Conservation (phyloP, 2,329 filamentous ascomycete genomes). For the Torrubiellomyces zombiae region DNA sequence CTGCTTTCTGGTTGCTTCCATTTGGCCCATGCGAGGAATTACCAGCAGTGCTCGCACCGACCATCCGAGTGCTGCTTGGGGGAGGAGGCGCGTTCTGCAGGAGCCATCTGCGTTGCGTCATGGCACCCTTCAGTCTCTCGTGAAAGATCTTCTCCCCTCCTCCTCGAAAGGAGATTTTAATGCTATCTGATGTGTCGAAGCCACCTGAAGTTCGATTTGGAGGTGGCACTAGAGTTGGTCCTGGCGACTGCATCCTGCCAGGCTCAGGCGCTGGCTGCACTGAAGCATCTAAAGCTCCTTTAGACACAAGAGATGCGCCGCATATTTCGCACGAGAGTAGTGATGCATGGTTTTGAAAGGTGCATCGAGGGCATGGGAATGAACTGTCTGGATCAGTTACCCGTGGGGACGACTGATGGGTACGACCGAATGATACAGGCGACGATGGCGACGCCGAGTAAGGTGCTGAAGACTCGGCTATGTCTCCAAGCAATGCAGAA, state of each 20-base stretch:
- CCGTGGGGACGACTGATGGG: no score
- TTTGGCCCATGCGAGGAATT: slow-evolving; percentile 10
- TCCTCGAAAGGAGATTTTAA: slow-evolving; percentile 82
- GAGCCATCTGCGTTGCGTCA: slow-evolving; percentile 92
- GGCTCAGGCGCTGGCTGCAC: no score
- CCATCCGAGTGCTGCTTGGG: slow-evolving; percentile 39
- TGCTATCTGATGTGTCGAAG: slow-evolving; percentile 49
- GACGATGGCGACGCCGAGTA: no score
- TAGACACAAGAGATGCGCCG: slow-evolving; percentile 53
- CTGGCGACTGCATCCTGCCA: slow-evolving; percentile 64
- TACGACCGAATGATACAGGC: no score
- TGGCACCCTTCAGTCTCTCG: slow-evolving; percentile 71
- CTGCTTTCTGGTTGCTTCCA: slow-evolving; percentile 36
- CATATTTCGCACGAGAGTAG: slow-evolving; percentile 81
- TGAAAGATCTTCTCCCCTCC: slow-evolving; percentile 84
- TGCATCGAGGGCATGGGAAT: slow-evolving; percentile 70
- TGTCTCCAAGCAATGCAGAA: no score
- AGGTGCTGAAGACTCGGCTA: no score
- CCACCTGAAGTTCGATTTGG: no score
- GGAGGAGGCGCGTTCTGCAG: slow-evolving; percentile 78
- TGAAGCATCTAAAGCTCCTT: no score
- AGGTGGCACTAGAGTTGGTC: slow-evolving; percentile 50
- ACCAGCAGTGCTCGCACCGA: slow-evolving; percentile 18
- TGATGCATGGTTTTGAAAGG: slow-evolving; percentile 84
- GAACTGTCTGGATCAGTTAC: slow-evolving; percentile 16